Conservation (phyloP, 2,329 filamentous ascomycete species). For the Rugonectria rugulosa region DNA sequence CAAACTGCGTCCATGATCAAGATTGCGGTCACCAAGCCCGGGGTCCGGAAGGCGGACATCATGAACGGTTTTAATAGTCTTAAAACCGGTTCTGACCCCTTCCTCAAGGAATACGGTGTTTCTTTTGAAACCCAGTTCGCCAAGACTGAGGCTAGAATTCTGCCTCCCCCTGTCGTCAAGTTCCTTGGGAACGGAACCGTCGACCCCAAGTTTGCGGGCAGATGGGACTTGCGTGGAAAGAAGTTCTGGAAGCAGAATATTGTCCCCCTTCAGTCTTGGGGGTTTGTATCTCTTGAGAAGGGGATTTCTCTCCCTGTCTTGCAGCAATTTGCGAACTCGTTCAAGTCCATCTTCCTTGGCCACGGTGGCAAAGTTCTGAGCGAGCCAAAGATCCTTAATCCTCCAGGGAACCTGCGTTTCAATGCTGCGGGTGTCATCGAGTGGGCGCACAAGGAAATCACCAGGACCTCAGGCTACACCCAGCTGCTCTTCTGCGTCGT, state of each 20-base stretch:
- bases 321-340: constrained; percentile 48
- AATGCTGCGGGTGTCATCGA: constrained; percentile 60
- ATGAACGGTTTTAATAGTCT: constrained; percentile 63
- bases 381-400: constrained; percentile 45
- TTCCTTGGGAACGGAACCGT: constrained; percentile 64
- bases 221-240: constrained; percentile 88
- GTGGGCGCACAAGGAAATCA: constrained; percentile 56
- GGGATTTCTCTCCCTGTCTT: constrained; percentile 52
- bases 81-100: constrained; percentile 71
- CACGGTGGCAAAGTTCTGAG: constrained; percentile 57
- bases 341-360: constrained; percentile 53
- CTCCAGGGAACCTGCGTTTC: constrained; percentile 44
- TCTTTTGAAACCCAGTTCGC: constrained; percentile 71
- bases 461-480: constrained; percentile 63
- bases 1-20: constrained; percentile 91
- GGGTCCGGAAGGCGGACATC: constrained; percentile 73
- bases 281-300: constrained; percentile 71
- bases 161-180: constrained; percentile 74
- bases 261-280: constrained; percentile 74
- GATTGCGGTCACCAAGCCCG: constrained; percentile 83
- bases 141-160: constrained; percentile 72
- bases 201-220: constrained; percentile 72
- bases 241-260: constrained; percentile 73
- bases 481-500: constrained; percentile 85
- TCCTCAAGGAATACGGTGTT: constrained; percentile 77